phyloP scores from a whole-genome alignment of 305 asterid species.

The Solanum hybrid region DNA sequence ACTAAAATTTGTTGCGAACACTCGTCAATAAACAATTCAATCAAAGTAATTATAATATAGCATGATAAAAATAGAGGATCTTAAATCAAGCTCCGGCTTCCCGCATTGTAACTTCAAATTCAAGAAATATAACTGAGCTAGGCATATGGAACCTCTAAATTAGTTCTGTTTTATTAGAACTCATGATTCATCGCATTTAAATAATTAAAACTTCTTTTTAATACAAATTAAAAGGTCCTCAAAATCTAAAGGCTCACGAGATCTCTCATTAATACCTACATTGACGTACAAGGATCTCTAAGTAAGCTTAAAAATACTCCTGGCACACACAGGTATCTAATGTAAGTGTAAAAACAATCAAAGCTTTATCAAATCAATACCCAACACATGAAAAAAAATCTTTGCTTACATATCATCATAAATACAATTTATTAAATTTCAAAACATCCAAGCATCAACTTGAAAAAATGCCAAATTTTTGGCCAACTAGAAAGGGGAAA shows the following conservation, averaged over 20 bases:
- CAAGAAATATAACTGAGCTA: too few relatives aligned
- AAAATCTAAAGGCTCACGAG: neutral
- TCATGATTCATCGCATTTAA: neutral
- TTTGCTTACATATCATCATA: neutral
- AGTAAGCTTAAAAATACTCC: neutral
- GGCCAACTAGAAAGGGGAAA: neutral
- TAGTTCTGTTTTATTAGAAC: neutral
- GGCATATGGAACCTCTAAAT: too few relatives aligned
- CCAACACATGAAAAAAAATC: neutral
- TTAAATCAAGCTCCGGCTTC: too few relatives aligned
- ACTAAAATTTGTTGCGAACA: too few relatives aligned
- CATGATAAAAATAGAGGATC: too few relatives aligned
- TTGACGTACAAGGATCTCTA: neutral
- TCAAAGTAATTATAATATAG: too few relatives aligned
- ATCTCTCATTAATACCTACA: neutral
- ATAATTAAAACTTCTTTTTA: neutral
- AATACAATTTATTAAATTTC: neutral
- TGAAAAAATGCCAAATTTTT: neutral
- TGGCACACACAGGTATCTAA: neutral
- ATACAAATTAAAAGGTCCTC: neutral
- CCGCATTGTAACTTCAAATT: neutral
- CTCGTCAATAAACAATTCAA: too few relatives aligned
- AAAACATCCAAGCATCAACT: neutral
- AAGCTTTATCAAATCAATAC: neutral
- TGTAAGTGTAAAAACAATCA: neutral